Evolutionary conservation across 2,329 filamentous ascomycete species (phyloP).

Genomic region (Zymoseptoria tritici): DNA sequence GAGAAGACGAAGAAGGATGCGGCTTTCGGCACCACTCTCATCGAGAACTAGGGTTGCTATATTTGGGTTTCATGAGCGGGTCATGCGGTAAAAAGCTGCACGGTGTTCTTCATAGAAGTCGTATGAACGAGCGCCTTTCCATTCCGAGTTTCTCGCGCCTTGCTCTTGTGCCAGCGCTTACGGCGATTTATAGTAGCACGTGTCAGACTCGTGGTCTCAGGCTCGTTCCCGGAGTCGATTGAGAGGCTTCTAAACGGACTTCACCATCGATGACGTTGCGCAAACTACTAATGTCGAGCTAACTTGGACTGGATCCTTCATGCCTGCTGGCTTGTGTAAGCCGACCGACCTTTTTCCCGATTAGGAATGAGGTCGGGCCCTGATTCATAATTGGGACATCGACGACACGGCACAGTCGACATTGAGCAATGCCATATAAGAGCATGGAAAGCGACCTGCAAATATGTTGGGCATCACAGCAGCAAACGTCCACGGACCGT

Average conservation of each 20-base stretch:
- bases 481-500: not conserved
- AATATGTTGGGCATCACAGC: not conserved
- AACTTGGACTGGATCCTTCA: not conserved
- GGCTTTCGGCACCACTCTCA: constrained; percentile 43
- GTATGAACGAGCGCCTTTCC: constrained; percentile 1
- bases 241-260: too few species aligned
- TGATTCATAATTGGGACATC: not conserved
- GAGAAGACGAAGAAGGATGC: constrained; percentile 53
- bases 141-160: not conserved
- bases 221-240: too few species aligned
- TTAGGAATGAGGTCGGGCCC: not conserved
- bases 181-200: too few species aligned
- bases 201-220: too few species aligned
- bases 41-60: constrained; percentile 39
- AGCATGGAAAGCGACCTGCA: not conserved
- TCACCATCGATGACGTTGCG: too few species aligned
- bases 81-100: constrained; percentile 14
- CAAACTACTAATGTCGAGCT: too few species aligned
- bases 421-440: not conserved
- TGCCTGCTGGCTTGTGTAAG: not conserved
- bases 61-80: constrained; percentile 16
- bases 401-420: not conserved
- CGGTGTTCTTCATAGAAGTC: constrained; percentile 15
- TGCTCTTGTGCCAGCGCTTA: not conserved
- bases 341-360: not conserved